These are phyloP conservation scores for Microbotryum intermedium DNA, from an alignment of 1,284 basidiomycete species.

Conservation along the genomic window DNA sequence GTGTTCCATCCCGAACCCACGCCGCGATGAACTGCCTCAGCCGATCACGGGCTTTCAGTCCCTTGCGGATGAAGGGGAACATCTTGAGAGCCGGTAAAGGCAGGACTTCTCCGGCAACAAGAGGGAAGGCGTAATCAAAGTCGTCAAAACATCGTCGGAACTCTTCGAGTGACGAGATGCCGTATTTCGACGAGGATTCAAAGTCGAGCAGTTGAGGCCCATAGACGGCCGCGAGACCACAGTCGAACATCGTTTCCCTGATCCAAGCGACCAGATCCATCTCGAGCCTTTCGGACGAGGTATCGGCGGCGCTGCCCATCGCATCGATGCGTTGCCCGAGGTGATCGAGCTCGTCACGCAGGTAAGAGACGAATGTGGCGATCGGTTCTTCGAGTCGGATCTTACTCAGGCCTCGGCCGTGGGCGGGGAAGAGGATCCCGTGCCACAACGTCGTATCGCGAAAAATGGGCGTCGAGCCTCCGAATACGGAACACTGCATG, in stretches of 20 bases:
- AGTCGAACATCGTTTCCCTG: constrained; percentile 15
- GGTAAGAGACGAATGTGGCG: constrained; percentile 8
- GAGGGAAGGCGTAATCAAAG: constrained; percentile 38
- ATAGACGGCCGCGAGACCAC: constrained; percentile 16
- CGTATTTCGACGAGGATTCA: background rate
- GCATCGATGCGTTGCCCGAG: constrained; percentile 5
- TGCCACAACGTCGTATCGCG: constrained; percentile 1
- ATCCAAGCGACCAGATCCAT: constrained; percentile 15
- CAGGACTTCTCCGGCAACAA: constrained; percentile 33
- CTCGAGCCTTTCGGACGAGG: background rate
- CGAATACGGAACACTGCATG: constrained; percentile 21
- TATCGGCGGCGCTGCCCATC: too few relatives aligned
- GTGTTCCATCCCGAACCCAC: constrained; percentile 29
- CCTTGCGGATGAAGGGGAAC: constrained; percentile 14
- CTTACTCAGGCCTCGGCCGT: constrained; percentile 17
- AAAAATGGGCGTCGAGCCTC: constrained; percentile 5
- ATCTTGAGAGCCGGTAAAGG: constrained; percentile 19
- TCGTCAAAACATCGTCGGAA: constrained; percentile 23
- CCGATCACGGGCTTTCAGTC: constrained; percentile 26
- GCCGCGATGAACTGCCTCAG: constrained; percentile 32
- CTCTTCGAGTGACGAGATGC: background rate
- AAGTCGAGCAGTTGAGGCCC: background rate
- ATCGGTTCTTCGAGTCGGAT: constrained; percentile 9
- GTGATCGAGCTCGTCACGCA: constrained; percentile 1
- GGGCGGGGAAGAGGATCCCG: constrained; percentile 19